phyloP scores from a whole-genome alignment of 768 basidiomycete species.

The Tulasnella sp. region DNA sequence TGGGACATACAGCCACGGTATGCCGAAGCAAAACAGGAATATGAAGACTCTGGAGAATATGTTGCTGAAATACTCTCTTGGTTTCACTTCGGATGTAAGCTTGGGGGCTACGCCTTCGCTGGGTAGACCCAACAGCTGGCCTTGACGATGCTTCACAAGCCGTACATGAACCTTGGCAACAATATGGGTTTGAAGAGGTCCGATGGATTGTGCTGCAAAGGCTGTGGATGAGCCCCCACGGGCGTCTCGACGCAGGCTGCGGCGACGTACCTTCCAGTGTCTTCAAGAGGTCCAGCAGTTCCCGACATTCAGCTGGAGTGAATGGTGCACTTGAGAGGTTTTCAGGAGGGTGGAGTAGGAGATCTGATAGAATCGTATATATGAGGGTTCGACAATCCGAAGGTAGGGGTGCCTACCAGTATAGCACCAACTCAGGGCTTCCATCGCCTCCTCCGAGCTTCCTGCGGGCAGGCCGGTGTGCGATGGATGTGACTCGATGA shows the following conservation, averaged over 20 bases:
- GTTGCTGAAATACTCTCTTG: constrained; percentile 34
- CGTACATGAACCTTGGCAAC: constrained; percentile 57
- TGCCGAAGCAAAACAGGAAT: constrained; percentile 57
- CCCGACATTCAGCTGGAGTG: constrained; percentile 62
- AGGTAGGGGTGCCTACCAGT: constrained; percentile 36
- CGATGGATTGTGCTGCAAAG: neutral
- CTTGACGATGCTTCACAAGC: constrained; percentile 25
- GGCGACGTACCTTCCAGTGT: constrained; percentile 29
- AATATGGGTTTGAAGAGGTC: constrained; percentile 42
- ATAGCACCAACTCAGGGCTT: constrained; percentile 69
- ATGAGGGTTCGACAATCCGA: neutral
- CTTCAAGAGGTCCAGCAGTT: constrained; percentile 49
- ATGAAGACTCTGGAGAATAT: constrained; percentile 45
- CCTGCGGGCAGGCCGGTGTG: constrained; percentile 46
- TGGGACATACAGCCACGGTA: constrained; percentile 54
- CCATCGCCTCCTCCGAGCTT: constrained; percentile 55
- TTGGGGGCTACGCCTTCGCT: neutral
- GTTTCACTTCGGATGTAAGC: constrained; percentile 20
- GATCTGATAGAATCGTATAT: neutral
- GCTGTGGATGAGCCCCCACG: neutral
- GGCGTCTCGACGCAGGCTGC: neutral
- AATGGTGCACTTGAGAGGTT: constrained; percentile 58
- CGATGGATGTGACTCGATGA: constrained; percentile 66
- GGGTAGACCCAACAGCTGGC: neutral
- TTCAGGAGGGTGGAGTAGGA: constrained; percentile 42